Evolutionary conservation across 805 yeast genomes (phyloP).

Genomic region (Monosporozyma siamensis): DNA sequence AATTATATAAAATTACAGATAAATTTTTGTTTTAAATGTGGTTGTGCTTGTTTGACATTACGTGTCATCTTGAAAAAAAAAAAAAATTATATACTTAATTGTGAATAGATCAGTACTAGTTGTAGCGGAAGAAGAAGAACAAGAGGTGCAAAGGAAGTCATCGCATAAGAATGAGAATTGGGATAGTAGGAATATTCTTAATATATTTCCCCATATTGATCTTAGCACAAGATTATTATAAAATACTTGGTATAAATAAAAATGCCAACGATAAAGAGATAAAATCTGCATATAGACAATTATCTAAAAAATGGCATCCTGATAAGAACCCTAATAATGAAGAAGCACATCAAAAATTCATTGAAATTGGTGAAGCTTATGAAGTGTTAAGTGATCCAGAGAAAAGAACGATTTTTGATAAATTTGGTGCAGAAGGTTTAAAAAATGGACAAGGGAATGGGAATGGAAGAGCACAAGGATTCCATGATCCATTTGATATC

Average conservation of each 20-base stretch:
- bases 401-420: conserved; percentile 60
- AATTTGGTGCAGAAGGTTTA: conserved; percentile 68
- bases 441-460: conserved; percentile 55
- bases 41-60: background rate
- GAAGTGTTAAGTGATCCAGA: conserved; percentile 70
- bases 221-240: conserved; percentile 40
- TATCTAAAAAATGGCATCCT: conserved; percentile 85
- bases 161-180: background rate
- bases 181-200: background rate
- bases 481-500: conserved; percentile 31
- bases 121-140: conserved; percentile 33
- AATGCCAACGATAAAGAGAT: conserved; percentile 73
- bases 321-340: conserved; percentile 84
- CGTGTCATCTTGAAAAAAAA: no score
- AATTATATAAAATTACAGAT: background rate
- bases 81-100: no score
- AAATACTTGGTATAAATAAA: conserved; percentile 58
- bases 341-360: conserved; percentile 74
- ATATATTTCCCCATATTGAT: conserved; percentile 9
- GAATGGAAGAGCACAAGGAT: no score
- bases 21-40: background rate
- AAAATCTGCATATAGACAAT: conserved; percentile 71
- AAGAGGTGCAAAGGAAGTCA: background rate
- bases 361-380: conserved; percentile 89
- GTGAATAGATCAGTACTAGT: no score